Percentiles rank a stretch among this genome's conserved stretches.
These are phyloP conservation scores for Stachybotrys chlorohalonatus DNA, from an alignment of 2,329 filamentous ascomycete genomes.

Conservation along the genomic window DNA sequence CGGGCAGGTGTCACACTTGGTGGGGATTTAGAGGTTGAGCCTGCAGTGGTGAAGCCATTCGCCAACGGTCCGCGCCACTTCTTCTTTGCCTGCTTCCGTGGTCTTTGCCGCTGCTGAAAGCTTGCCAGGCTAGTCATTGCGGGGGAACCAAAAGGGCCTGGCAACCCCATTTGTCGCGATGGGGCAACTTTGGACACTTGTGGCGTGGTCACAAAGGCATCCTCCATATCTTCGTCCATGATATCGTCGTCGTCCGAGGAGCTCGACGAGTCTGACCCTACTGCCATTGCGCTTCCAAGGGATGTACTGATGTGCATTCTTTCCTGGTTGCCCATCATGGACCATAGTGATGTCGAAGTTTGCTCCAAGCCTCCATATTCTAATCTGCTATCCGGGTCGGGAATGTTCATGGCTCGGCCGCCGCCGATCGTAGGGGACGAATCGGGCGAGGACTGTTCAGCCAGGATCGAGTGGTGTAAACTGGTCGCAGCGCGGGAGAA, in stretches of 20 bases:
- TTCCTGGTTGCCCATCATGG: conserved; percentile 60
- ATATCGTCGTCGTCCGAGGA: conserved; percentile 60
- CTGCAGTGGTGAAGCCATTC: conserved; percentile 36
- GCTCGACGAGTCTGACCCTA: conserved; percentile 71
- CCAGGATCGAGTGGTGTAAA: conserved; percentile 88
- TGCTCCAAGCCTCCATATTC: conserved; percentile 48
- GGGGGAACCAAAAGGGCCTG: conserved; percentile 58
- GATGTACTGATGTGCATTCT: conserved; percentile 70
- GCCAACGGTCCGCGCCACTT: conserved; percentile 39
- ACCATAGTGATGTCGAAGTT: conserved; percentile 64
- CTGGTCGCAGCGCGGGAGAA: conserved; percentile 91
- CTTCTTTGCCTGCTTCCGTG: conserved; percentile 58
- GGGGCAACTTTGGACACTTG: conserved; percentile 56
- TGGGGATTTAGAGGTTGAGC: conserved; percentile 61
- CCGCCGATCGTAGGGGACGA: conserved; percentile 73
- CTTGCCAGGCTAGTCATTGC: conserved; percentile 71
- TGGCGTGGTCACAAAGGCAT: conserved; percentile 75
- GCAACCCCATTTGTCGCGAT: conserved; percentile 24
- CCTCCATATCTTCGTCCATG: conserved; percentile 69
- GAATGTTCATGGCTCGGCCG: conserved; percentile 55
- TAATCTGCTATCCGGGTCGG: conserved; percentile 33
- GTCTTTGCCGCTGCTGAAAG: conserved; percentile 68
- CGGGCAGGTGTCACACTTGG: conserved; percentile 52
- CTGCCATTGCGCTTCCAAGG: conserved; percentile 59
- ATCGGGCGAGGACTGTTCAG: conserved; percentile 79